Conservation (phyloP, 352 stramenopile genomes). For the Pythium aristosporum region DNA sequence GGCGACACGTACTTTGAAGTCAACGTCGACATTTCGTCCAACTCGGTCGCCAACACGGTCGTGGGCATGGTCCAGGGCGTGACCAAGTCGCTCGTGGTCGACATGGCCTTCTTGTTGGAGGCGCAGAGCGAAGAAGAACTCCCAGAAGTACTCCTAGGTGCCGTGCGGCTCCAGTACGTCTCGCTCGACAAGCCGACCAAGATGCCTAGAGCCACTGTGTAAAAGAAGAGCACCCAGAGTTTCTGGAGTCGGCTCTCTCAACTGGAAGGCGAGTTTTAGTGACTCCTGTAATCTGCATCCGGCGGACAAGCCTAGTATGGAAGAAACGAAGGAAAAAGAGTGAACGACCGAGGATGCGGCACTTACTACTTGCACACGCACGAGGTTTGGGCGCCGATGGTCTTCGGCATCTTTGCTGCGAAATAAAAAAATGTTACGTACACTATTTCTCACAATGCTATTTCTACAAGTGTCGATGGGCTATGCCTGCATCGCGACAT, state of each 20-base stretch:
- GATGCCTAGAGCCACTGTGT: slow-evolving; percentile 33
- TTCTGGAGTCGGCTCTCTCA: background rate
- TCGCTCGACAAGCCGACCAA: slow-evolving; percentile 76
- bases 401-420: background rate
- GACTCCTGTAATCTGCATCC: background rate
- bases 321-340: slow-evolving; percentile 2
- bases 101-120: slow-evolving; percentile 89
- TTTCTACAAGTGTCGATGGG: background rate
- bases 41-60: slow-evolving; percentile 88
- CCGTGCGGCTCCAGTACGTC: slow-evolving; percentile 80
- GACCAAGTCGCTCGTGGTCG: slow-evolving; percentile 87
- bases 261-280: slow-evolving; percentile 5
- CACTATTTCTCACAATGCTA: slow-evolving; percentile 17
- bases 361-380: slow-evolving; percentile 18
- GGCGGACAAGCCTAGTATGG: background rate
- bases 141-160: slow-evolving; percentile 75
- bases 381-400: no score
- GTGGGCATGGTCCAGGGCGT: slow-evolving; percentile 89
- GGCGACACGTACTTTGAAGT: slow-evolving; percentile 95
- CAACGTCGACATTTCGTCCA: slow-evolving; percentile 94
- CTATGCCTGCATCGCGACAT: slow-evolving; percentile 17
- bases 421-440: slow-evolving; percentile 17
- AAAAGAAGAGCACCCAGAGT: background rate
- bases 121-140: slow-evolving; percentile 85
- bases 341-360: background rate